Base-by-base conservation (phyloP, 306 rosid species). In the Prunus dulcis region DNA sequence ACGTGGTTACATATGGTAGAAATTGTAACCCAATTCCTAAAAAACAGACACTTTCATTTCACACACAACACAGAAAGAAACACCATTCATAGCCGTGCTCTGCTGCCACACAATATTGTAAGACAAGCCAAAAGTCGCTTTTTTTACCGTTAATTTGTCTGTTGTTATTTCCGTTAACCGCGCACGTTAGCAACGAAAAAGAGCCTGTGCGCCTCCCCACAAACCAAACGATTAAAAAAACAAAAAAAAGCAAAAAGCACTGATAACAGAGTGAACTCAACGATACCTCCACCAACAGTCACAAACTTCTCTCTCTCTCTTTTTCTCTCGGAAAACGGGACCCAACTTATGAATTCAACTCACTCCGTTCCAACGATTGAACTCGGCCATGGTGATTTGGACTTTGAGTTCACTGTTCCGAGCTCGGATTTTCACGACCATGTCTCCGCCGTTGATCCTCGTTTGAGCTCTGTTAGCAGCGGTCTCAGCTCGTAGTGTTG, bases 331-430 rank as follows among this genome's bases (percentile, higher is more conserved):
- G 53, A 38, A 38, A 50, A 3, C 23, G 34, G 41, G 28, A 53
- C 12, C 55, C 63, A 32, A 1, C 58, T 0, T 7, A 4, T 10
- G 69, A 64, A 64, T 5, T 64, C 15, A 34, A 49, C 69, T 64
- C 27, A n/a, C 25, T 62, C 27, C 11, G 80, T 22, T 27, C 62
- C 80, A 80, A 82, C 77, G 62, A 30, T 76, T 75, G 49, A 51
- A 75, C 84, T 84, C 82, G 53, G 82, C 74, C 50, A 85, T 88
- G 93, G 76, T 52, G 63, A 49, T 73, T 77, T 74, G 71, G 83
- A 80, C 80, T 77, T 80, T 43, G 79, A 74, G 81, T 60, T 60
- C 61, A 66, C 71, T 82, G 2, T 43, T 75, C 71, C 81, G 65
- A 52, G 63, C 30, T 75, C 81, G 58, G 47, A 77, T 81, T 65